Evolutionary conservation across 495 filamentous ascomycete genomes (phyloP).

Genomic region (Penicillium bialowiezense): DNA sequence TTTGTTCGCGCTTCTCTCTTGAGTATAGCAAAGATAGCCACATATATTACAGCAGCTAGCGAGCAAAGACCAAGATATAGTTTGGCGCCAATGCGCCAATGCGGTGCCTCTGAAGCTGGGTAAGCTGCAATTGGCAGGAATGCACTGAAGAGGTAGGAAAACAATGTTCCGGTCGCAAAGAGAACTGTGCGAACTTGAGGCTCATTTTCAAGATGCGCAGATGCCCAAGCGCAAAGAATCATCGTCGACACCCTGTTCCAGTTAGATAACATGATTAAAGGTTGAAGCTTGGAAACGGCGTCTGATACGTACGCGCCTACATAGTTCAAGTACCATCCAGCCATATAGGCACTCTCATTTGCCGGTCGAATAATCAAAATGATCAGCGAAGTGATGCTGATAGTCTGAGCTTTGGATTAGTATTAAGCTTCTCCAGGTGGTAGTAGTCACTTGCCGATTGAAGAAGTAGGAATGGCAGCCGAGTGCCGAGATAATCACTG

Average conservation of each 20-base stretch:
- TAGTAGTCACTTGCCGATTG: slow-evolving; percentile 3
- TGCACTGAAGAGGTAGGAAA: slow-evolving; percentile 13
- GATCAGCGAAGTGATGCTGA: slow-evolving; percentile 12
- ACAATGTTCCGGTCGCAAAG: slow-evolving; percentile 15
- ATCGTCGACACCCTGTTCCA: slow-evolving; percentile 12
- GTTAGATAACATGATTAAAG: not conserved
- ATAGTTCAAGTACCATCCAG: slow-evolving; percentile 15
- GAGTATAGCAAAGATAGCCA: slow-evolving; percentile 6
- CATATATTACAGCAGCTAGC: slow-evolving; percentile 5
- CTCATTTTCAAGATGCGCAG: slow-evolving; percentile 15
- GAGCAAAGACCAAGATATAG: slow-evolving; percentile 9
- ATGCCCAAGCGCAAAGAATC: slow-evolving; percentile 16
- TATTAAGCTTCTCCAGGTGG: not conserved
- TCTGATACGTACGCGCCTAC: slow-evolving; percentile 11
- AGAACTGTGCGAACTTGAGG: slow-evolving; percentile 17
- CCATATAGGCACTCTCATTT: slow-evolving; percentile 11
- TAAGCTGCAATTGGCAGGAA: slow-evolving; percentile 15
- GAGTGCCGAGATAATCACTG: slow-evolving; percentile 11
- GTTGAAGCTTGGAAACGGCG: not conserved
- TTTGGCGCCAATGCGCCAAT: slow-evolving; percentile 16
- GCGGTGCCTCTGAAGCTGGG: slow-evolving; percentile 9
- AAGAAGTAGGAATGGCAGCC: slow-evolving; percentile 13
- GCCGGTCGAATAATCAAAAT: slow-evolving; percentile 11
- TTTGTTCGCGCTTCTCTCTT: slow-evolving; percentile 3
- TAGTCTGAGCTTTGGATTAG: not conserved